Conservation (phyloP, 1,284 basidiomycete species). For the Termitomyces sp. region DNA sequence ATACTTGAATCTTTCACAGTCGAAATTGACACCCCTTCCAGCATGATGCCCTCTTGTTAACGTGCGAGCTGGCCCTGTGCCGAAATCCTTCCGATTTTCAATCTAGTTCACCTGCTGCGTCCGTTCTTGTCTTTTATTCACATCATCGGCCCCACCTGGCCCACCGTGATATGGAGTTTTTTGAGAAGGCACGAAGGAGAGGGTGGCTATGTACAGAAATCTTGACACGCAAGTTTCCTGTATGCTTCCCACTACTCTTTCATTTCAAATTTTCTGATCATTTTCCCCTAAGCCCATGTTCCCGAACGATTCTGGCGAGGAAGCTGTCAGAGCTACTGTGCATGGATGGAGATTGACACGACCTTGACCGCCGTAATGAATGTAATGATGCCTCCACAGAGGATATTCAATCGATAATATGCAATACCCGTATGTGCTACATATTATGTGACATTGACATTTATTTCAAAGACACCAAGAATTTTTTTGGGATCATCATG, state of each 20-base stretch:
- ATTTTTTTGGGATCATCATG: too few relatives aligned
- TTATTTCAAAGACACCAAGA: too few relatives aligned
- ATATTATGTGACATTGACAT: too few relatives aligned
- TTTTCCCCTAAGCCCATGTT: constrained; percentile 70
- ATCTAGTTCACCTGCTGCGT: constrained; percentile 32
- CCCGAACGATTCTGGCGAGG: constrained; percentile 77
- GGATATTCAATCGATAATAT: background rate
- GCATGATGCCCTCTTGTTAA: constrained; percentile 80
- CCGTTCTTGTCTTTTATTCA: constrained; percentile 85
- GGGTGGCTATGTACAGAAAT: constrained; percentile 81
- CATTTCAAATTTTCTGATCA: background rate
- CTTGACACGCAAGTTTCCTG: constrained; percentile 60
- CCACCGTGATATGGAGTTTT: constrained; percentile 82
- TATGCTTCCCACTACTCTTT: constrained; percentile 27
- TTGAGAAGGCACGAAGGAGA: constrained; percentile 55
- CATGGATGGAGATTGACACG: constrained; percentile 69
- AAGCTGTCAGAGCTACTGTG: constrained; percentile 66
- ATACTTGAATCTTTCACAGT: background rate
- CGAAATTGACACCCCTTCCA: constrained; percentile 26
- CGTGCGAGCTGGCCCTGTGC: constrained; percentile 55
- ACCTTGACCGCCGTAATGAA: background rate
- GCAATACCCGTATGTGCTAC: background rate
- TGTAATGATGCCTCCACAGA: background rate
- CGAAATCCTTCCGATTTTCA: background rate
- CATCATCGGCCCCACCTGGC: constrained; percentile 89